Evolutionary conservation across 192 early-diverging fungal species (phyloP).

Genomic region (Gigaspora rosea): DNA sequence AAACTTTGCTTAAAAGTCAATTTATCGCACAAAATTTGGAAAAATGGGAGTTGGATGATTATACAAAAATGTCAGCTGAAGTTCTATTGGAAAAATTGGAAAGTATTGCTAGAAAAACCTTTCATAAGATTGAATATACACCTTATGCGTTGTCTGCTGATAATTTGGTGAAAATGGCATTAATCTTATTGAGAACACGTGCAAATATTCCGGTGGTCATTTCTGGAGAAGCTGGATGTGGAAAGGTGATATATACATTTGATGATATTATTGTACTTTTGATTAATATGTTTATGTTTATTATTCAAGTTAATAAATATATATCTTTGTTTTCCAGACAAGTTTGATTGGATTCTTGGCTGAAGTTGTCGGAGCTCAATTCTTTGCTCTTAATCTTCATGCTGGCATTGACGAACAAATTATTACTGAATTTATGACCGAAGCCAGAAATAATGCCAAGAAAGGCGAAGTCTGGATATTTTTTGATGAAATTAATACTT

Average conservation of each 20-base stretch:
- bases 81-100: slow-evolving; percentile 16
- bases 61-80: background rate
- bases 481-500: slow-evolving; percentile 32
- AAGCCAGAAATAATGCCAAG: background rate
- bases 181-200: slow-evolving; percentile 25
- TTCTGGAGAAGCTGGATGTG: slow-evolving; percentile 29
- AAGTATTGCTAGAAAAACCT: slow-evolving; percentile 17
- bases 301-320: too few species aligned
- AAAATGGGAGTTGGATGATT: slow-evolving; percentile 14
- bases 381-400: slow-evolving; percentile 5
- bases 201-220: slow-evolving; percentile 30
- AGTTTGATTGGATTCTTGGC: slow-evolving; percentile 30
- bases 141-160: slow-evolving; percentile 27
- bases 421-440: background rate
- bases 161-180: slow-evolving; percentile 30
- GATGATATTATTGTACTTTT: too few species aligned
- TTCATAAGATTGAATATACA: background rate
- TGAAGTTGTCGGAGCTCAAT: slow-evolving; percentile 17
- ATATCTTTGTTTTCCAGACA: slow-evolving; percentile 4
- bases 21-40: background rate
- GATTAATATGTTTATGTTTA: too few species aligned
- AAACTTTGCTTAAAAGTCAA: slow-evolving; percentile 20
- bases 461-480: slow-evolving; percentile 16
- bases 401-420: slow-evolving; percentile 22
- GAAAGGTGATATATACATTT: background rate